phyloP scores from a whole-genome alignment of 805 yeast species.

The Yamadazyma kitorensis region DNA sequence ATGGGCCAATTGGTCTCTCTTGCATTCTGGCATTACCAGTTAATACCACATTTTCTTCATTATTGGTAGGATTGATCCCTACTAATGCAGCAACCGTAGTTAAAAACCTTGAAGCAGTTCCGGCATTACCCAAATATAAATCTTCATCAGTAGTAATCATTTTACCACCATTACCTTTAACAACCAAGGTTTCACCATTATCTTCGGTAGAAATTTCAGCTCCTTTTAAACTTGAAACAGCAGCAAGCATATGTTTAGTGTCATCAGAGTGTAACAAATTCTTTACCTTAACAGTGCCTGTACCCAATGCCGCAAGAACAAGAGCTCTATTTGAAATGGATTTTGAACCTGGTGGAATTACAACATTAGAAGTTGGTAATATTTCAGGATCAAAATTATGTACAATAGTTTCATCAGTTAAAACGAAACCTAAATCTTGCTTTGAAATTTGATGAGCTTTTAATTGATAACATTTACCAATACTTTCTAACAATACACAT shows the following conservation, averaged over 20 bases:
- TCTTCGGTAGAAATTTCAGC: constrained; percentile 82
- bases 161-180: constrained; percentile 82
- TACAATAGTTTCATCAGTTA: constrained; percentile 79
- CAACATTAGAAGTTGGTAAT: constrained; percentile 44
- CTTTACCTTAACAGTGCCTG: constrained; percentile 77
- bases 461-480: constrained; percentile 87
- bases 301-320: constrained; percentile 86
- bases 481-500: constrained; percentile 75
- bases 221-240: constrained; percentile 75
- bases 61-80: constrained; percentile 31
- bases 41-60: constrained; percentile 49
- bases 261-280: constrained; percentile 95
- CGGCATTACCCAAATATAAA: constrained; percentile 93
- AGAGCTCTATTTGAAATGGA: constrained; percentile 95
- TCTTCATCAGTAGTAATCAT: constrained; percentile 61
- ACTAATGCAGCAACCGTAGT: constrained; percentile 91
- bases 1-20: constrained; percentile 94
- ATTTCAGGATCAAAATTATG: constrained; percentile 45
- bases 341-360: constrained; percentile 92
- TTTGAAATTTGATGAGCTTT: constrained; percentile 84
- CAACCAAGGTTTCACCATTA: constrained; percentile 83
- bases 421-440: constrained; percentile 72
- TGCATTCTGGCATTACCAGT: constrained; percentile 98
- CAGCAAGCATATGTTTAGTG: constrained; percentile 90
- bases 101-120: constrained; percentile 94